Conservation (phyloP, 2,329 filamentous ascomycete species). For the Scedosporium apiospermum region DNA sequence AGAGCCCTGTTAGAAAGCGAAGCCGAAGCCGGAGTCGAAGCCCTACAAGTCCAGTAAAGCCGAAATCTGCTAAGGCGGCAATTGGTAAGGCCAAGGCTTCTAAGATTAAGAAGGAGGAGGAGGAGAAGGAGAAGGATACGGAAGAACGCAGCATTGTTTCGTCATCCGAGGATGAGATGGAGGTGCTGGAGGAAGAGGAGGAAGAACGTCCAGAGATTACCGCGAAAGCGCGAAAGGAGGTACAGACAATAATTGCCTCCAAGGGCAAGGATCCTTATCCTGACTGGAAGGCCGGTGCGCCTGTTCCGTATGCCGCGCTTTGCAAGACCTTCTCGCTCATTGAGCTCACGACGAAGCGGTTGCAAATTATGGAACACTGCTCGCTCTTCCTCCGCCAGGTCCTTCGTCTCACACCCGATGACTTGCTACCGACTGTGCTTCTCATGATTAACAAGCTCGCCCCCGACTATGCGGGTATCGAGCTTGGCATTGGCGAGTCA, state of each 20-base stretch:
- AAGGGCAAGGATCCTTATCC: constrained; percentile 81
- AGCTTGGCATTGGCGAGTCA: constrained; percentile 96
- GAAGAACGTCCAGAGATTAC: constrained; percentile 61
- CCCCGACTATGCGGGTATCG: constrained; percentile 91
- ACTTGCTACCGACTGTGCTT: constrained; percentile 78
- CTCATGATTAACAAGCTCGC: constrained; percentile 98
- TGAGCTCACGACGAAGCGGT: constrained; percentile 85
- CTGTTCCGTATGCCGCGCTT: constrained; percentile 88
- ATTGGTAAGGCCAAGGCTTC: constrained; percentile 16
- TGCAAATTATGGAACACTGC: constrained; percentile 83
- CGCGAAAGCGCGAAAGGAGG: constrained; percentile 68
- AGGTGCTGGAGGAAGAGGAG: constrained; percentile 36
- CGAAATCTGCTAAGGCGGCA: constrained; percentile 13
- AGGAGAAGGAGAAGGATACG: constrained; percentile 36
- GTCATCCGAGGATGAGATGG: constrained; percentile 40
- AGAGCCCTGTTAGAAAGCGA: background rate
- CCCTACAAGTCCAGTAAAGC: background rate
- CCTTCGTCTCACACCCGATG: constrained; percentile 78
- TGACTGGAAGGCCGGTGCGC: constrained; percentile 82
- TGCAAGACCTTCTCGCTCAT: constrained; percentile 92
- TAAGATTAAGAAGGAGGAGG: constrained; percentile 29
- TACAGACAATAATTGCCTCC: constrained; percentile 45
- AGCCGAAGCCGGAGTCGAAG: constrained; percentile 1
- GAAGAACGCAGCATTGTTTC: constrained; percentile 27
- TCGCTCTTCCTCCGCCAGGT: constrained; percentile 88